Base-by-base conservation (phyloP, 2,329 filamentous ascomycete genomes). In the Dothistroma septosporum region DNA sequence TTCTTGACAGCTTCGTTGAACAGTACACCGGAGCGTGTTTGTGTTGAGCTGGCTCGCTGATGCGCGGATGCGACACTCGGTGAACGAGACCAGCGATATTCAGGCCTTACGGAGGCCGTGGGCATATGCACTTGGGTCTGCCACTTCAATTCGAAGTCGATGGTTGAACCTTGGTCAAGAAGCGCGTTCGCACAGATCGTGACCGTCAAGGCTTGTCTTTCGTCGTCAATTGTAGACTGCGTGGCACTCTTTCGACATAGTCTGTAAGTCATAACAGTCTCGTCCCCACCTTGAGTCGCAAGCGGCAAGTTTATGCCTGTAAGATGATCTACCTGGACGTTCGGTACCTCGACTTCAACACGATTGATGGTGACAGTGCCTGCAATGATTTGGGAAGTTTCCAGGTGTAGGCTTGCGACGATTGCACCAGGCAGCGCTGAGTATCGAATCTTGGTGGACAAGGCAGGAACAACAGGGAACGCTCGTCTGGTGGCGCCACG, bases 361-460 rank as follows among this genome's bases (percentile, higher is more conserved):
- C 80, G 78, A 57, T 86, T 79, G 22, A 92, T 80, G 12, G 78
- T 76, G n/a, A 89, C 80, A 68, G 58, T 62, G 1, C 68, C 70
- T 22, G 67, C 61, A 49, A 72, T 63, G 8, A 68, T 48, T 10
- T 64, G 68, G 1, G 68, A 69, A 14, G 67, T 65, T 35, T 73
- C 70, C 12, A 73, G 52, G 54, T 72, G 68, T 11, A 73, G 62
- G 58, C 67, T 71, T 4, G 68, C 70, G 24, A 73, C 59, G 11
- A 67, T 61, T 1, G 61, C 59, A 48, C 68, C 65, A 6, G 69
- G 85, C 9, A 88, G 82, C 61, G 86, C 82, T 4, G 88, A 86
- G 72, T 91, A 91, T 53, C 88, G 82, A 59, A 92, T 84, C 47
- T 89, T 83, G 53, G 88, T 87, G 72, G 91, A 89, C 11, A 91